Base-by-base conservation (phyloP, 2,329 filamentous ascomycete genomes). In the Orbilia blumenaviensis region DNA sequence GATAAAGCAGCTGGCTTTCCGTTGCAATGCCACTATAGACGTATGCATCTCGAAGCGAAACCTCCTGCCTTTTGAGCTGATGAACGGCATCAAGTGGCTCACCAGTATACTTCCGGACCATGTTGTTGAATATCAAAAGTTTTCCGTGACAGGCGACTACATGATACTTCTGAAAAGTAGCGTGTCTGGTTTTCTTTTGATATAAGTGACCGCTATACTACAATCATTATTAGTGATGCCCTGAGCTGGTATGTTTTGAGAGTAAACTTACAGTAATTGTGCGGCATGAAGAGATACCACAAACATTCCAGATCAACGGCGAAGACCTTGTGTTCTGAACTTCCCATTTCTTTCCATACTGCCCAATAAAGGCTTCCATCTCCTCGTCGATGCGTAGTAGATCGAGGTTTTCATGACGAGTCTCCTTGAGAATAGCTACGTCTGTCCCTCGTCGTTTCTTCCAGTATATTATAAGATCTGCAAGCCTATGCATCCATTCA, bases 341-440 rank as follows among this genome's bases (percentile, higher is more conserved):
- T 81, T 91, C 89, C 89, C 89, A 91, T 79, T 91, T 90, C 78
- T 85, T 84, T 0, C 88, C 88, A 79, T 88, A 90, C 79, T 90
- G 88, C 8, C 89, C 89, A n/a, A 91, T 82, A 46, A 87, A 82
- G 0, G 89, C 88, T 81, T 91, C 89, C 78, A 87, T 85, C 78
- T 89, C 87, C 80, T 91, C 89, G 80, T 91, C 89, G 68, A 91
- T 89, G 58, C 87, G 86, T 60, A 91, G 84, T 4, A 85, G 83
- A 44, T 86, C 83, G 32, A 91, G 84, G 78, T 91, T 91, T 62
- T 85, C 84, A 62, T 84, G 83, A 18, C 89, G 86, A 3, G 88
- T 85, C 0, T 83, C 82, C 78, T 89, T 89, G 79, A 88, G 86
- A 23, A 88, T 85, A 9, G 83, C 83, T 74, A 88, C 85, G 79